phyloP scores from a whole-genome alignment of 495 filamentous ascomycete species.

The Astrocystis sublimbata region DNA sequence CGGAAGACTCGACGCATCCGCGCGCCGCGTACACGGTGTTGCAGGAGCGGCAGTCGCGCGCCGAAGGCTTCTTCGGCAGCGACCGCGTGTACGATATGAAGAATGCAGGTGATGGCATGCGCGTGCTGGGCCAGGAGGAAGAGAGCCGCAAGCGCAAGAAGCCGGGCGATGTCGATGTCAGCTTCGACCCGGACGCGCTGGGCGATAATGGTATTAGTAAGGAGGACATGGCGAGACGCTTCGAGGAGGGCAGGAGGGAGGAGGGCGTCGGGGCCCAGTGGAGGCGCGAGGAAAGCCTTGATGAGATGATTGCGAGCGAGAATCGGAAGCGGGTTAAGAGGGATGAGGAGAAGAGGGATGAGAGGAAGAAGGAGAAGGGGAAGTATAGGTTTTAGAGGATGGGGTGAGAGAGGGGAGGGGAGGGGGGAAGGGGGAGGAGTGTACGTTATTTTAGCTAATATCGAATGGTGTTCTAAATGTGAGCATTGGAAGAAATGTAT shows the following conservation, averaged over 20 bases:
- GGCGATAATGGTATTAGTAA: constrained; percentile 73
- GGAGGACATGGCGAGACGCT: constrained; percentile 58
- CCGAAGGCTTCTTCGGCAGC: constrained; percentile 93
- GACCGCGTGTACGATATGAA: constrained; percentile 87
- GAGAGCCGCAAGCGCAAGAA: constrained; percentile 84
- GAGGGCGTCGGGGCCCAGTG: constrained; percentile 66
- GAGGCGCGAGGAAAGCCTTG: constrained; percentile 89
- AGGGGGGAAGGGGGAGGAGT: no score
- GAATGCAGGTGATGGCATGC: constrained; percentile 39
- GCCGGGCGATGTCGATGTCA: constrained; percentile 91
- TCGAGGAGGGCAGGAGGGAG: constrained; percentile 74
- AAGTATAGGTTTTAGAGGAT: constrained; percentile 34
- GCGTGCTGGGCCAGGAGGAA: constrained; percentile 79
- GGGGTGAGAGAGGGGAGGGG: no score
- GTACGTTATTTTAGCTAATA: no score
- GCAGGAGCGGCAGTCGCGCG: constrained; percentile 77
- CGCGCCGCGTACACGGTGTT: constrained; percentile 85
- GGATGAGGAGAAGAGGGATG: constrained; percentile 71
- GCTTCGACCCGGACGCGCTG: constrained; percentile 79
- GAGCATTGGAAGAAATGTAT: no score
- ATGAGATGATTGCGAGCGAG: constrained; percentile 95
- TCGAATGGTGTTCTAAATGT: no score
- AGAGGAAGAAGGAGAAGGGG: constrained; percentile 42
- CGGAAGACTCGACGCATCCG: constrained; percentile 74
- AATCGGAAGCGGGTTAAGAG: constrained; percentile 83